Percentiles rank a stretch among this genome's conserved stretches.
Conservation (phyloP, 257 asterid species). For the Buddleja alternifolia region DNA sequence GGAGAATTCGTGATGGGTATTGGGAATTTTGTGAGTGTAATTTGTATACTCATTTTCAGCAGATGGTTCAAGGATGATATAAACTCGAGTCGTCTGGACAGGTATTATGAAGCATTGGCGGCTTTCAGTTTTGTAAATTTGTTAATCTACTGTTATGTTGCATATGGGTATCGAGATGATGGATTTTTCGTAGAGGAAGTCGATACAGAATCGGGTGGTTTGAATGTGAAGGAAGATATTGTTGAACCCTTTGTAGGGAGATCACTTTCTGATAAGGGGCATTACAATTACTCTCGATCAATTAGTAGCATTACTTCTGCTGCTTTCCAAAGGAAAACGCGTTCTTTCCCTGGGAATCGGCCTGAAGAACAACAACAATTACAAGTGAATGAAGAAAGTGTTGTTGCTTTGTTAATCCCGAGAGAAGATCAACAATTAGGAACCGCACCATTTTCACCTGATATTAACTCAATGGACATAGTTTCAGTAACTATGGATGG, state of each 20-base stretch:
- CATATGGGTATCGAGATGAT: not conserved
- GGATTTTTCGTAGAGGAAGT: not conserved
- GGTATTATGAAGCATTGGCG: not conserved
- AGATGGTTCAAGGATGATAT: not conserved
- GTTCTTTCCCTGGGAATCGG: too few relatives aligned
- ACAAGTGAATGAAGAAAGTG: too few relatives aligned
- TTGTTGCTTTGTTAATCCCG: too few relatives aligned
- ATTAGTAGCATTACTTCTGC: too few relatives aligned
- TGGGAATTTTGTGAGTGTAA: conserved; percentile 8
- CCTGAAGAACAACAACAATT: too few relatives aligned
- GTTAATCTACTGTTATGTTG: conserved; percentile 2
- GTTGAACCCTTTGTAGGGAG: not conserved
- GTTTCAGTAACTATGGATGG: too few relatives aligned
- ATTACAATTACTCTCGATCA: too few relatives aligned
- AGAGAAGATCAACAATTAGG: too few relatives aligned
- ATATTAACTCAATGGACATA: too few relatives aligned
- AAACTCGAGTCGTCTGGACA: not conserved
- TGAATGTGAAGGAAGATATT: not conserved
- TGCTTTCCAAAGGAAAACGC: too few relatives aligned
- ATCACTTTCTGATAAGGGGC: not conserved
- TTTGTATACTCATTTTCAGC: not conserved
- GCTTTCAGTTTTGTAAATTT: not conserved
- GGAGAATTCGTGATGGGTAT: not conserved
- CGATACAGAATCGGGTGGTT: too few relatives aligned
- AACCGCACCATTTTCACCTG: too few relatives aligned